Evolutionary conservation across 1,284 basidiomycete species (phyloP).

Genomic region (Rhodotorula sp.): DNA sequence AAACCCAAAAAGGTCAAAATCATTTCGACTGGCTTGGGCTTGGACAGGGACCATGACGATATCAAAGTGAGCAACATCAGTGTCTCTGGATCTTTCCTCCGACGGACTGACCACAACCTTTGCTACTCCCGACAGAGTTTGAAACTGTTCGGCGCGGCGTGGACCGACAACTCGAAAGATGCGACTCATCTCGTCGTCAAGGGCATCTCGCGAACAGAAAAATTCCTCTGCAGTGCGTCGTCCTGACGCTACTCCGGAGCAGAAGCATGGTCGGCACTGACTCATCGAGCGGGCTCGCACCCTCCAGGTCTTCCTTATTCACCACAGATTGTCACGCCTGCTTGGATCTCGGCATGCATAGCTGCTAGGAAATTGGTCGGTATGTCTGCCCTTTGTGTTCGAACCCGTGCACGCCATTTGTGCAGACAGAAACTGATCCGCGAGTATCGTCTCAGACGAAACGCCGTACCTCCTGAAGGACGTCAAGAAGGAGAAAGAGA

Average conservation of each 20-base stretch:
- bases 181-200: constrained; percentile 73
- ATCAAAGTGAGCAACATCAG: constrained; percentile 31
- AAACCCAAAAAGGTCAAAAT: constrained; percentile 29
- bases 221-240: constrained; percentile 65
- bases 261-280: too few relatives aligned
- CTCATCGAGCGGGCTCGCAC: fast-evolving
- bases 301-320: constrained; percentile 54
- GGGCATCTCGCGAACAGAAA: constrained; percentile 71
- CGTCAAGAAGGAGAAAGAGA: constrained; percentile 61
- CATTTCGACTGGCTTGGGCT: constrained; percentile 42
- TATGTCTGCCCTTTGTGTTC: constrained; percentile 51
- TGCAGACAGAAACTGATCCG: too few relatives aligned
- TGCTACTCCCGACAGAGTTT: constrained; percentile 55
- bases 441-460: constrained; percentile 58
- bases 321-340: constrained; percentile 61
- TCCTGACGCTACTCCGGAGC: not conserved
- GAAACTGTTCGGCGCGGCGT: constrained; percentile 61
- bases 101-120: not conserved
- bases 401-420: too few relatives aligned
- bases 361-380: constrained; percentile 61
- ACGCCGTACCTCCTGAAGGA: constrained; percentile 62
- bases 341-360: constrained; percentile 66
- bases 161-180: constrained; percentile 61
- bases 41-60: constrained; percentile 28
- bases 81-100: too few relatives aligned